A percentile compares a stretch with the other conserved stretches of the same genome.
phyloP scores from a whole-genome alignment of 2,329 filamentous ascomycete genomes.

The Aspergillus thermomutatus region DNA sequence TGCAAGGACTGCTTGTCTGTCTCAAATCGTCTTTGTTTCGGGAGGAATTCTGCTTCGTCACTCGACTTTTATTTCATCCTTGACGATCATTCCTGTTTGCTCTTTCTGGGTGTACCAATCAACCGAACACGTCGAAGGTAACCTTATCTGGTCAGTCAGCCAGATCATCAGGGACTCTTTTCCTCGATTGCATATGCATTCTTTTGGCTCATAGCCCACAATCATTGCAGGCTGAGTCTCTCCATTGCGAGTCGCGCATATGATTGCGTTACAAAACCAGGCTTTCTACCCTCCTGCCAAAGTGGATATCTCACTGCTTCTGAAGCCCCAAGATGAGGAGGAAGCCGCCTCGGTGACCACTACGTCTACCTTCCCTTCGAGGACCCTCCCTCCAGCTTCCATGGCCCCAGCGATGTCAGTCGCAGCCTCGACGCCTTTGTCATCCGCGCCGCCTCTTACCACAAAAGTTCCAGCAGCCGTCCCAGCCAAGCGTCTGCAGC shows the following conservation, averaged over 20 bases:
- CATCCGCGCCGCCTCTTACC: constrained; percentile 26
- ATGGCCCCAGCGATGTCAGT: constrained; percentile 26
- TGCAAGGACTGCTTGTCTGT: not conserved
- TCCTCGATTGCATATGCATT: not conserved
- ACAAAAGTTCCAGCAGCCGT: constrained; percentile 28
- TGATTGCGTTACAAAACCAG: constrained; percentile 42
- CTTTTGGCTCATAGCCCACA: constrained; percentile 1
- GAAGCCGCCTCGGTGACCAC: constrained; percentile 28
- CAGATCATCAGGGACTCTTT: not conserved
- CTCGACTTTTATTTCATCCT: not conserved
- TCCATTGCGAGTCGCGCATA: constrained; percentile 35
- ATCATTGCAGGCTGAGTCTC: constrained; percentile 5
- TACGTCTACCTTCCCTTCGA: constrained; percentile 31
- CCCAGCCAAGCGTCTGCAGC: constrained; percentile 42
- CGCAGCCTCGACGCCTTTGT: constrained; percentile 22
- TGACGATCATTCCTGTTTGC: not conserved
- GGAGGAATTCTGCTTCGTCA: not conserved
- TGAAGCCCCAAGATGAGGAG: constrained; percentile 59
- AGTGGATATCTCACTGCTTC: constrained; percentile 92
- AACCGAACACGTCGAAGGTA: not conserved
- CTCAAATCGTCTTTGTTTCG: not conserved
- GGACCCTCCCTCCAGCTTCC: constrained; percentile 25
- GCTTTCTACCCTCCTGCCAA: constrained; percentile 54
- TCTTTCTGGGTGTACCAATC: not conserved
- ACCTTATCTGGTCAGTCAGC: not conserved